Percentiles rank a stretch among this genome's conserved stretches.
phyloP scores from a whole-genome alignment of 208 protist species.

The Leishmania major region DNA sequence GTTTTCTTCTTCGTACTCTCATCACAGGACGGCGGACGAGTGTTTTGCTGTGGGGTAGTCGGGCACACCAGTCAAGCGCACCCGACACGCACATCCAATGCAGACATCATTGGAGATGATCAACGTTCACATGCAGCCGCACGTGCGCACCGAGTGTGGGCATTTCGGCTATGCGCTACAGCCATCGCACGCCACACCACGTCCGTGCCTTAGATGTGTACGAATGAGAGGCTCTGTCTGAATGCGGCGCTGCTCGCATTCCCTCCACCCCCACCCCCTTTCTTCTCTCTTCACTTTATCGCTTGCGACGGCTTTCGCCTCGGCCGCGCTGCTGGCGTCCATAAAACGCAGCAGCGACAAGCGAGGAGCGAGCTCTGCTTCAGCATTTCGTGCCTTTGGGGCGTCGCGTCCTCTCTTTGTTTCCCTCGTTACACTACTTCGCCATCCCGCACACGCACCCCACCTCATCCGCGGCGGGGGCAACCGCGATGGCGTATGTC shows the following conservation, averaged over 20 bases:
- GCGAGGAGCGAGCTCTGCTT: not conserved
- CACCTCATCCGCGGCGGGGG: no score
- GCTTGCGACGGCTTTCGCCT: not conserved
- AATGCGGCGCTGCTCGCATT: not conserved
- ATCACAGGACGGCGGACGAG: not conserved
- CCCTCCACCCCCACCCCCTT: not conserved
- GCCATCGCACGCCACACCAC: not conserved
- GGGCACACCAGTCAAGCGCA: no score
- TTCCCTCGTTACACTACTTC: not conserved
- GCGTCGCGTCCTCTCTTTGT: not conserved
- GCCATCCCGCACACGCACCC: not conserved
- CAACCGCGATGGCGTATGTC: not conserved
- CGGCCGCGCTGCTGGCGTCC: not conserved
- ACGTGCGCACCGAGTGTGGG: not conserved
- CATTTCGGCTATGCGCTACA: not conserved
- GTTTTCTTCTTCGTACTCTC: not conserved
- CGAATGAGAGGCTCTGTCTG: not conserved
- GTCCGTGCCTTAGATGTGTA: not conserved
- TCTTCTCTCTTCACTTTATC: not conserved
- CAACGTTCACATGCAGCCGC: not conserved
- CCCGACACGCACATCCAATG: not conserved
- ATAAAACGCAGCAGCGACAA: not conserved
- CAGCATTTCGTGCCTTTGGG: not conserved
- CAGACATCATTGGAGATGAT: not conserved
- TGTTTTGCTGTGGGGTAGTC: not conserved